phyloP scores from a whole-genome alignment of 2,329 filamentous ascomycete genomes.

The Epichloe bromicola region DNA sequence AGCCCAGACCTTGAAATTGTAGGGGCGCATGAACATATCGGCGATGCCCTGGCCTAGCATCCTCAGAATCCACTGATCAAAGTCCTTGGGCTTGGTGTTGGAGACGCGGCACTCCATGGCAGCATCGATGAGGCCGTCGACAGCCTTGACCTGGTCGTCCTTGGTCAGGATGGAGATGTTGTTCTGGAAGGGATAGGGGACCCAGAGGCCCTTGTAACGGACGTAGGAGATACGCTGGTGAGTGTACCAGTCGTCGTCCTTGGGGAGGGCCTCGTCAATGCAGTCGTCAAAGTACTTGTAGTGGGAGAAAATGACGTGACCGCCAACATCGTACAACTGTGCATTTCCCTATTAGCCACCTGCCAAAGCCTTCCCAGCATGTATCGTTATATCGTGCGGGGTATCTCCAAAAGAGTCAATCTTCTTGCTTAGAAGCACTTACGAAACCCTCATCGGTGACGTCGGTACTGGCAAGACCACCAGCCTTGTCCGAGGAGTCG shows the following conservation, averaged over 20 bases:
- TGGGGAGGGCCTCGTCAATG: conserved; percentile 90
- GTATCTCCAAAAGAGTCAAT: not conserved
- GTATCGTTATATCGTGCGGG: not conserved
- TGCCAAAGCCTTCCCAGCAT: not conserved
- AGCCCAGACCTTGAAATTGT: conserved; percentile 99
- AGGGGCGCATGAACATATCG: conserved; percentile 95
- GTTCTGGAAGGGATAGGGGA: conserved; percentile 99
- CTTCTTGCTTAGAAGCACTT: conserved; percentile 32
- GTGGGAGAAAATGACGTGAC: conserved; percentile 98
- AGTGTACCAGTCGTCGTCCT: conserved; percentile 88
- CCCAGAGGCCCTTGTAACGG: conserved; percentile 91
- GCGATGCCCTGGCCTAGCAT: conserved; percentile 83
- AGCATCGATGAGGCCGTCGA: conserved; percentile 93
- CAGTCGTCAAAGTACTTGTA: conserved; percentile 99
- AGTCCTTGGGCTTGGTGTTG: conserved; percentile 87
- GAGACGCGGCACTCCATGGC: conserved; percentile 75
- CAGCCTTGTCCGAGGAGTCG: conserved; percentile 81
- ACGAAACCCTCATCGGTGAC: conserved; percentile 94
- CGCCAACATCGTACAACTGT: conserved; percentile 95
- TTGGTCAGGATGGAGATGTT: conserved; percentile 98
- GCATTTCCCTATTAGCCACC: not conserved
- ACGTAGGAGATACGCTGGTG: conserved; percentile 99
- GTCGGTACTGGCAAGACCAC: conserved; percentile 92
- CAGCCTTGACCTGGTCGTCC: conserved; percentile 88
- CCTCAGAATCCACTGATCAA: conserved; percentile 96